Base-by-base conservation (phyloP, 1,284 basidiomycete species). In the Cryptococcus jaspeensis region DNA sequence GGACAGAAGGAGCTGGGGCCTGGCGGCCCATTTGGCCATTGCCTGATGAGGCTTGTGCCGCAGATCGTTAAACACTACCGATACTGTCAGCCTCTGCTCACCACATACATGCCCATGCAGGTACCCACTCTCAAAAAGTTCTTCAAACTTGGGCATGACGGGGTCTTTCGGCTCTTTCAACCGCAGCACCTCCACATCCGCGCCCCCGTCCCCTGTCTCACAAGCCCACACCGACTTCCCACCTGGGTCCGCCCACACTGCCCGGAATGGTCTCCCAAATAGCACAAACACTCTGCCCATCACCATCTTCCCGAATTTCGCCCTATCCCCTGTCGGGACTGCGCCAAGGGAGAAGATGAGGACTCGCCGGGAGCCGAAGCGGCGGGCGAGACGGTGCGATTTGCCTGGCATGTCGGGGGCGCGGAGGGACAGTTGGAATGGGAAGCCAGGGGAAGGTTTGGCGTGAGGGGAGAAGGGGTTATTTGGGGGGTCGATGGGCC, bases 1-100 rank as follows among this genome's bases (percentile, higher is more conserved):
- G 4, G 70, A 69, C 22, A 72, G 64, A 5, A 69, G 40, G 13
- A 73, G 61, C 52, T 73, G 68, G 2, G 61, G 60, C 39, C 71
- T 56, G 9, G 70, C 65, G 1, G 69, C 68, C 71, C 71, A 75
- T 56, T 53, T 59, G 20, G 73, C 73, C 63, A 75, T 68, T 0
- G 73, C 65, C 44, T 75, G 73, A 5, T 52, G 53, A 0, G 66
- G 64, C 43, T 71, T 72, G 7, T 59, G 54, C 1, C 38, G n/a
- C n/a, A 72, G 52, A 39, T 60, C 50, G 43, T 75, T 75, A 56
- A 61, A 72, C 22, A 57, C 70, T 72, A 5, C 15, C 1, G 40
- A 5, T 15, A 22, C 40, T 6, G 41, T 60, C 36, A 60, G 50
- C 35, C 32, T 35, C 15, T 13, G 15, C n/a, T 20, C 9, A 9